phyloP scores from a whole-genome alignment of 257 asterid species.

The Fraxinus cuspidata region DNA sequence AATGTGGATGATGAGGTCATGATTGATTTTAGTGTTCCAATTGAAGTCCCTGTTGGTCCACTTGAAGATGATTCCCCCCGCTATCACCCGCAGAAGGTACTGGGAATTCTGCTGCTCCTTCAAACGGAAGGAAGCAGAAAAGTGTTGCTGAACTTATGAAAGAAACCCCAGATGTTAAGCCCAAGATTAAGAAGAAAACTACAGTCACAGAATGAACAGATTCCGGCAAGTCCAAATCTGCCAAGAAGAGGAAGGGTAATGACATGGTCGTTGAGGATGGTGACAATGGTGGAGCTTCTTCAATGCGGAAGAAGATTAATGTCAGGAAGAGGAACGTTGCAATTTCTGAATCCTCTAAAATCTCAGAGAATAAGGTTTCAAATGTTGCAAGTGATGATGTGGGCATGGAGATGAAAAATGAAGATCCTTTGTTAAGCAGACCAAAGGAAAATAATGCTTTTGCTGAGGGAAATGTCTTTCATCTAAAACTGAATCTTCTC shows the following conservation, averaged over 20 bases:
- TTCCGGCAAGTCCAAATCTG: conserved; percentile 15
- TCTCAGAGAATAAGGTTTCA: conserved; percentile 16
- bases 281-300: conserved; percentile 21
- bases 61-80: conserved; percentile 37
- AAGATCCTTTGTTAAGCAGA: too few relatives aligned
- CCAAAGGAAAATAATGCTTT: too few relatives aligned
- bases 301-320: conserved; percentile 20
- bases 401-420: conserved; percentile 15
- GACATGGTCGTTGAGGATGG: conserved; percentile 29
- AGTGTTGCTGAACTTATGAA: conserved; percentile 69
- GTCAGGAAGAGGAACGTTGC: conserved; percentile 32
- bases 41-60: conserved; percentile 50
- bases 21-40: conserved; percentile 34
- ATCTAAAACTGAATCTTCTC: too few relatives aligned
- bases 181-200: conserved; percentile 25
- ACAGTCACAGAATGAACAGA: conserved; percentile 11
- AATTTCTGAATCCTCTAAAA: conserved; percentile 18
- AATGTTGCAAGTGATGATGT: conserved; percentile 18
- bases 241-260: conserved; percentile 30
- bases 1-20: conserved; percentile 5
- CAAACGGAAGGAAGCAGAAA: conserved; percentile 60
- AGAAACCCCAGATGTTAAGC: conserved; percentile 21
- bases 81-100: conserved; percentile 23
- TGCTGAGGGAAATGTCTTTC: too few relatives aligned
- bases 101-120: conserved; percentile 22